These are phyloP conservation scores for Plasmodium billcollinsi DNA, from an alignment of 169 alveolate species.

Conservation along the genomic window DNA sequence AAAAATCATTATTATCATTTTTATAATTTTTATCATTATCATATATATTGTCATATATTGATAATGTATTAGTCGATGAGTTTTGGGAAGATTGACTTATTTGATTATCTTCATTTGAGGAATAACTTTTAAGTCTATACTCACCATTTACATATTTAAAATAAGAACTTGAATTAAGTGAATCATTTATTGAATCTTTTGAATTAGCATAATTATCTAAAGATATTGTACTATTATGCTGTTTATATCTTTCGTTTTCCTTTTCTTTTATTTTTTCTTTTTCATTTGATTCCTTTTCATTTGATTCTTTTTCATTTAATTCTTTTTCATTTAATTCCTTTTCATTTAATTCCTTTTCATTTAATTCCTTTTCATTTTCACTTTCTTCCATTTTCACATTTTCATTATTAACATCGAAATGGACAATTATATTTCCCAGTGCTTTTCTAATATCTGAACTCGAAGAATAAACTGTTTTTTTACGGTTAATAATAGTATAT, in stretches of 20 bases:
- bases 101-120: conserved; percentile 20
- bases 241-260: background rate
- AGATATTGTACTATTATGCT: conserved; percentile 21
- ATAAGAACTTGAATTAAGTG: conserved; percentile 10
- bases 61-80: conserved; percentile 16
- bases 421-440: conserved; percentile 66
- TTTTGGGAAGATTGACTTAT: conserved; percentile 6
- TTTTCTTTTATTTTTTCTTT: no score
- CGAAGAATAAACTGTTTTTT: conserved; percentile 49
- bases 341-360: background rate
- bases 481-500: conserved; percentile 66
- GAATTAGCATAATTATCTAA: conserved; percentile 14
- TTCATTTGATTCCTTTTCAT: no score
- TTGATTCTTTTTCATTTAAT: no score
- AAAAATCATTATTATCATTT: background rate
- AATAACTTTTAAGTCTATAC: conserved; percentile 38
- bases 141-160: conserved; percentile 52
- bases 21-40: background rate
- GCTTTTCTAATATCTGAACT: conserved; percentile 70
- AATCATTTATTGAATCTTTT: conserved; percentile 16
- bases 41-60: background rate
- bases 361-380: conserved; percentile 3
- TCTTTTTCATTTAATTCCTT: no score
- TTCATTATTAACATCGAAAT: conserved; percentile 20
- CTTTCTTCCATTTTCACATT: background rate